Evolutionary conservation across 1,284 basidiomycete genomes (phyloP), one percentile per base, ranked within the genome.

Genomic region (Anthracocystis walkeri): DNA sequence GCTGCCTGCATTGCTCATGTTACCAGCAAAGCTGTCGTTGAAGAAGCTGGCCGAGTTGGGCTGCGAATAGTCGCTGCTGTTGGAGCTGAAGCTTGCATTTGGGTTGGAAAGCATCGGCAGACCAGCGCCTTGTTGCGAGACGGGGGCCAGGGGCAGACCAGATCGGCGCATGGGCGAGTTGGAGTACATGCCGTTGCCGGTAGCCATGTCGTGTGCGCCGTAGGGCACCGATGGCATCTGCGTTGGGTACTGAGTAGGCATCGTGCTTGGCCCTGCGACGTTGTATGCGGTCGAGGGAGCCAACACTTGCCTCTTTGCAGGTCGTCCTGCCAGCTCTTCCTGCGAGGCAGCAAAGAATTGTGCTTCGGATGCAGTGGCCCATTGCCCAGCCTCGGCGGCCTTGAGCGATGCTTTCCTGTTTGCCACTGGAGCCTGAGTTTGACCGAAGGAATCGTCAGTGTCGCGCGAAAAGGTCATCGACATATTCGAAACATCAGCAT

Each of bases 21-120:
- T 68, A 42, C 51, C 72, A 21, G 51, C 62, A 44, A 69, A 75
- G 66, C 66, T 75, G 52, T 75, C 72, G 29, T 75, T 49, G 63
- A 75, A 65, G 63, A 75, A 75, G 59, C 63, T 65, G 40, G 66
- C 72, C 25, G 72, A 75, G 40, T 52, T 52, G 20, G 72, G 72
- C 50, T 75, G 72, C 41, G 72, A 75, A 45, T 69, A 56, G 18
- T 75, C 72, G 63, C 62, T 65, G 66, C 66, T 75, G 63, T 45
- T 69, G 48, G 51, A 57, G 63, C 66, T 75, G 56, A 65, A 63
- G 63, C 72, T 75, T 25, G 68, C 66, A 38, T 75, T 75, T 23
- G 62, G 23, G 41, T 60, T 59, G 40, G 66, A 35, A 4, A 51
- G 33, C n/a, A 60, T 40, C 16, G 50, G 40, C 25, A 61, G 44